These are phyloP conservation scores for Lactarius sp. DNA, from an alignment of 768 basidiomycete species.

Conservation along the genomic window DNA sequence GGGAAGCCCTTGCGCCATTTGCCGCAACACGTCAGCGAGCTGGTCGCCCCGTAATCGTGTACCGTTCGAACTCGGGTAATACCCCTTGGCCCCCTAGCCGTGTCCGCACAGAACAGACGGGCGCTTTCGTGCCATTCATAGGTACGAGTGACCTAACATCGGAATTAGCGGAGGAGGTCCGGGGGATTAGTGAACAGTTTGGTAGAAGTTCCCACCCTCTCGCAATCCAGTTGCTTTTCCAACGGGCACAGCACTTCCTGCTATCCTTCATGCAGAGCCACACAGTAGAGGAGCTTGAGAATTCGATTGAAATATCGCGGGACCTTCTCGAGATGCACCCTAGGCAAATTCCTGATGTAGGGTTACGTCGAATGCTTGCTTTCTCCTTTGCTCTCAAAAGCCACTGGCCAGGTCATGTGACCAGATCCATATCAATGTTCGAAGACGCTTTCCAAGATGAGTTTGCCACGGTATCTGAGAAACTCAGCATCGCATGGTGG, in stretches of 20 bases:
- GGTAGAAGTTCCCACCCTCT: not conserved
- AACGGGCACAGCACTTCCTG: not conserved
- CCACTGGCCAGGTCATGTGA: not conserved
- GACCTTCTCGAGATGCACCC: constrained; percentile 1
- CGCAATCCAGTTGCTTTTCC: not conserved
- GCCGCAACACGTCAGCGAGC: no score
- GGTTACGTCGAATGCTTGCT: not conserved
- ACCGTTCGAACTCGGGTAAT: no score
- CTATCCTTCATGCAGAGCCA: not conserved
- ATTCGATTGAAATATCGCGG: not conserved
- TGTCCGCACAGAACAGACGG: no score
- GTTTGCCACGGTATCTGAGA: not conserved
- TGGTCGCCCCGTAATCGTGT: no score
- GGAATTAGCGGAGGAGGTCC: no score
- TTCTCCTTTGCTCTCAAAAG: not conserved
- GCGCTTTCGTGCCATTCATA: no score
- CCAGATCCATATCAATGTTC: not conserved
- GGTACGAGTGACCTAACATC: no score
- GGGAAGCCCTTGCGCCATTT: no score
- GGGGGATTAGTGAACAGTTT: not conserved
- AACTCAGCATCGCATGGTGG: not conserved
- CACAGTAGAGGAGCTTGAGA: not conserved
- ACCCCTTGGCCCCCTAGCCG: no score
- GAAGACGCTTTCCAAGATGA: constrained; percentile 3
- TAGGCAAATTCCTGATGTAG: not conserved